Conservation (phyloP, 495 filamentous ascomycete species). For the Penicillium psychrofluorescens region DNA sequence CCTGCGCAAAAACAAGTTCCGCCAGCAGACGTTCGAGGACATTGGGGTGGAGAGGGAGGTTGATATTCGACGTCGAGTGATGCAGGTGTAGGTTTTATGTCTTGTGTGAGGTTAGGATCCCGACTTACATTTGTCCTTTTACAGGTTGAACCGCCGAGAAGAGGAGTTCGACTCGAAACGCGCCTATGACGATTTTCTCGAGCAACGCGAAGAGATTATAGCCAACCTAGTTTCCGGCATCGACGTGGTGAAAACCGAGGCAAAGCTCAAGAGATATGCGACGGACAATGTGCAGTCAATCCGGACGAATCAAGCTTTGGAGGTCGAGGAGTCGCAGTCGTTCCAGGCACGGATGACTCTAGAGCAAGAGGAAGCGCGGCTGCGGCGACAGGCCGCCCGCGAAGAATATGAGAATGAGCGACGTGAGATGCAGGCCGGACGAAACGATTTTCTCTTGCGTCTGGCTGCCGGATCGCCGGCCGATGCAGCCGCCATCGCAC, state of each 20-base stretch:
- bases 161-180: conserved; percentile 80
- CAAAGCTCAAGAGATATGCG: conserved; percentile 57
- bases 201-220: conserved; percentile 83
- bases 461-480: conserved; percentile 41
- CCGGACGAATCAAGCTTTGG: conserved; percentile 45
- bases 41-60: conserved; percentile 88
- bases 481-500: conserved; percentile 44
- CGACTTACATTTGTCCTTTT: too few species aligned
- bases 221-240: conserved; percentile 74
- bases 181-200: conserved; percentile 89
- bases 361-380: conserved; percentile 59
- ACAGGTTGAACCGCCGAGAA: conserved; percentile 73
- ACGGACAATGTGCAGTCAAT: conserved; percentile 58
- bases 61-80: conserved; percentile 77
- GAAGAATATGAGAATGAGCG: conserved; percentile 60
- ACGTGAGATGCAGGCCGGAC: conserved; percentile 49
- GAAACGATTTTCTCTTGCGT: conserved; percentile 48
- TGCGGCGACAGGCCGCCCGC: conserved; percentile 46
- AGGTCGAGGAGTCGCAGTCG: conserved; percentile 44
- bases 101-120: too few species aligned
- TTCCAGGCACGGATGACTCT: conserved; percentile 55
- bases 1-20: conserved; percentile 75
- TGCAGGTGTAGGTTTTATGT: conserved; percentile 46
- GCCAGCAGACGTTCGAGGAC: conserved; percentile 83
- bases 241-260: conserved; percentile 63